Percentiles rank a stretch among this genome's conserved stretches.
Conservation (phyloP, 2,329 filamentous ascomycete genomes). For the Talaromyces marneffei region DNA sequence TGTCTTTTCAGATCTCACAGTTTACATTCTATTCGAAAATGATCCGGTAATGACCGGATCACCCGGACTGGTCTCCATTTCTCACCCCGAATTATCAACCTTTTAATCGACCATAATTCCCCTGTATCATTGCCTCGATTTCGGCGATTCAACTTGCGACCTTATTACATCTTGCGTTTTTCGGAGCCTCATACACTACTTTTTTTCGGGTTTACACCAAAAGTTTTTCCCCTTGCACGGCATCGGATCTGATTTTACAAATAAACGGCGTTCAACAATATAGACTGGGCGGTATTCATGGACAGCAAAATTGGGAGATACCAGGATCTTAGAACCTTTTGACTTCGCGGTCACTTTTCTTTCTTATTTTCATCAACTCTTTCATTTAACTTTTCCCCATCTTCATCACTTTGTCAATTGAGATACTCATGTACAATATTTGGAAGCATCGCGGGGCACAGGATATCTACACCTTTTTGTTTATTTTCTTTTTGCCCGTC, state of each 20-base stretch:
- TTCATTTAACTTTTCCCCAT: conserved; percentile 13
- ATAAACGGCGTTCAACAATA: conserved; percentile 29
- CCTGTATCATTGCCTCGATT: conserved; percentile 5
- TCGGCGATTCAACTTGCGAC: neutral
- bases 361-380: neutral
- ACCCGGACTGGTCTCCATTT: neutral
- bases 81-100: neutral
- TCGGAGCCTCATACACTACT: neutral
- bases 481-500: neutral
- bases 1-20: neutral
- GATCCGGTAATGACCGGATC: neutral
- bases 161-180: conserved; percentile 11
- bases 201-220: conserved; percentile 8
- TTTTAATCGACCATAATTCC: conserved; percentile 1
- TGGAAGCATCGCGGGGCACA: conserved; percentile 4
- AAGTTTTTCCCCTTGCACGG: conserved; percentile 13
- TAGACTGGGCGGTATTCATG: conserved; percentile 30
- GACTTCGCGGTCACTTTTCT: conserved; percentile 32
- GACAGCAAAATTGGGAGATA: conserved; percentile 27
- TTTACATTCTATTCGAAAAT: conserved; percentile 1
- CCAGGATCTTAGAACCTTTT: conserved; percentile 32
- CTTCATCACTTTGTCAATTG: conserved; percentile 12
- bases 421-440: conserved; percentile 22
- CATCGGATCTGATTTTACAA: conserved; percentile 7
- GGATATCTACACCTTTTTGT: neutral